Conservation (phyloP, 1,284 basidiomycete species). For the Ceratobasidium sp. region DNA sequence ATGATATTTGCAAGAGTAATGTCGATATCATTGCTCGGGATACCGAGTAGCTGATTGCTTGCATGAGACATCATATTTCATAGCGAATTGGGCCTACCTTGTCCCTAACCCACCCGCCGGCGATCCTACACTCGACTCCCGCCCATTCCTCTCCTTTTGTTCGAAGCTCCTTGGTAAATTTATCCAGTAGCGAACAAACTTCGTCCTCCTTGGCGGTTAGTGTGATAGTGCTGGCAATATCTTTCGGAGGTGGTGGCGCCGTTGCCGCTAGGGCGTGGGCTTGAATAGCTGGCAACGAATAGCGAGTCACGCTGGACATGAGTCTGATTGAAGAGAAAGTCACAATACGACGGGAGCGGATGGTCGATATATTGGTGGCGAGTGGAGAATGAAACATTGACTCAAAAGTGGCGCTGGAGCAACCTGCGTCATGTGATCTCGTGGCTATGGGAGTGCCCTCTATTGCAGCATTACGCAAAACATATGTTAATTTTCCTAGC, state of each 20-base stretch:
- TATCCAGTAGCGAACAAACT: slow-evolving; percentile 71
- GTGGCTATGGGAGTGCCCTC: neutral
- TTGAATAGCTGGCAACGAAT: slow-evolving; percentile 1
- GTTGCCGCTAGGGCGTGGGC: slow-evolving; percentile 26
- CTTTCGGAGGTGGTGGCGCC: slow-evolving; percentile 42
- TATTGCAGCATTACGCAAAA: neutral
- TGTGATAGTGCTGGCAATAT: slow-evolving; percentile 45
- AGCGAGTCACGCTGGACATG: neutral
- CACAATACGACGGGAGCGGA: neutral
- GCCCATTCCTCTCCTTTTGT: slow-evolving; percentile 56
- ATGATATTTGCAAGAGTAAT: slow-evolving; percentile 90
- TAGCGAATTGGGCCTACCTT: slow-evolving; percentile 66
- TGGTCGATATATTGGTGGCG: neutral
- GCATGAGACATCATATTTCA: slow-evolving; percentile 28
- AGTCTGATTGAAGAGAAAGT: neutral
- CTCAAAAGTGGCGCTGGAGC: slow-evolving; percentile 10
- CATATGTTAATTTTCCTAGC: slow-evolving; percentile 6
- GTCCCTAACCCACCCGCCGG: slow-evolving; percentile 97
- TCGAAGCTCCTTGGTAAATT: slow-evolving; percentile 63
- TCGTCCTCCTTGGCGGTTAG: slow-evolving; percentile 64
- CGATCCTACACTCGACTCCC: slow-evolving; percentile 79
- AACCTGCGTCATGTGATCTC: slow-evolving; percentile 14
- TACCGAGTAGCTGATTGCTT: slow-evolving; percentile 72
- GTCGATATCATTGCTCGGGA: slow-evolving; percentile 91
- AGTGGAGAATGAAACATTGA: neutral